Conservation (phyloP, 2,329 filamentous ascomycete genomes). For the Ceratocystis eucalypticola region DNA sequence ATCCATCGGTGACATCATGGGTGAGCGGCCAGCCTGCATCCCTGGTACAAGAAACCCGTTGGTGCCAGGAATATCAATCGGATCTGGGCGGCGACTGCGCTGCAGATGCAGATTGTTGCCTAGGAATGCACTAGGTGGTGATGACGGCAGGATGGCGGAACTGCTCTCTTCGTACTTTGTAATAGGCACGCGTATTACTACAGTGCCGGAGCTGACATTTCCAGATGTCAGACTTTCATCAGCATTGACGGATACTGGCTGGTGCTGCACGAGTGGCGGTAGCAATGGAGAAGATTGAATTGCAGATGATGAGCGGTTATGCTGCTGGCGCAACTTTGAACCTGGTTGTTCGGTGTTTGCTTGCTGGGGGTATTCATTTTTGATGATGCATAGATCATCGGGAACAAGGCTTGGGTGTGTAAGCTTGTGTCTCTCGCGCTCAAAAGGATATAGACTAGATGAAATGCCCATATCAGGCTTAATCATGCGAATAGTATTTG, state of each 20-base stretch:
- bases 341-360: background rate
- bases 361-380: background rate
- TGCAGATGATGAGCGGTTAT: background rate
- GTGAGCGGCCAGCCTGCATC: background rate
- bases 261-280: background rate
- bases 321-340: background rate
- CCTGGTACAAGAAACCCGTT: background rate
- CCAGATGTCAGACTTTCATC: background rate
- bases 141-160: background rate
- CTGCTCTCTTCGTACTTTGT: background rate
- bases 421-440: background rate
- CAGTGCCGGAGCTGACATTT: background rate
- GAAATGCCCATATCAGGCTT: background rate
- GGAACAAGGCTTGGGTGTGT: conserved; percentile 12
- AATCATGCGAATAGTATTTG: conserved; percentile 7
- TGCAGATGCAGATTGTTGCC: background rate
- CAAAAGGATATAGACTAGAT: background rate
- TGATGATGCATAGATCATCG: conserved; percentile 13
- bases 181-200: conserved; percentile 7
- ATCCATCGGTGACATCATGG: background rate
- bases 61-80: conserved; percentile 1
- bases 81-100: conserved; percentile 1
- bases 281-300: background rate
- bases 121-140: background rate
- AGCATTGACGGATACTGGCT: background rate